These are phyloP conservation scores for Amaranthus hypochondriacus DNA, from an alignment of 148 eudicot genomes.

Conservation along the genomic window DNA sequence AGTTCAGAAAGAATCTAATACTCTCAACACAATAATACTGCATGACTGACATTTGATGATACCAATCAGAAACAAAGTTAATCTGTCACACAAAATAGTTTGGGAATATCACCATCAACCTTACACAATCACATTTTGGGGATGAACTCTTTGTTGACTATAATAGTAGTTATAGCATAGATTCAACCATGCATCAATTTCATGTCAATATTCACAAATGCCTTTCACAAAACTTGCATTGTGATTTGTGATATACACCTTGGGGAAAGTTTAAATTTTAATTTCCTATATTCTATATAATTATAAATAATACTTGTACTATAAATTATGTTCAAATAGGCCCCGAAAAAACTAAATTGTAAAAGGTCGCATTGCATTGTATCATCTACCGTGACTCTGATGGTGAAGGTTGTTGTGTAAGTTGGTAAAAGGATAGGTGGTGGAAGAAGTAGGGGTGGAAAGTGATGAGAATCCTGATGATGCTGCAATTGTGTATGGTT, in stretches of 20 bases:
- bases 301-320: slow-evolving; percentile 5
- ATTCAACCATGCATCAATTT: background rate
- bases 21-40: background rate
- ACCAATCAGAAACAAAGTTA: background rate
- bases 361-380: background rate
- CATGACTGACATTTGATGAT: background rate
- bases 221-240: slow-evolving; percentile 14
- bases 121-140: background rate
- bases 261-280: background rate
- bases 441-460: slow-evolving; percentile 24
- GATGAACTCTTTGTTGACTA: background rate
- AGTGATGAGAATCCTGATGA: slow-evolving; percentile 88
- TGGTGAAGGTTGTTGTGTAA: slow-evolving; percentile 12
- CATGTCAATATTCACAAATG: slow-evolving; percentile 7
- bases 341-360: background rate
- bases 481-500: slow-evolving; percentile 60
- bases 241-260: slow-evolving; percentile 16
- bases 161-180: background rate
- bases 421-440: slow-evolving; percentile 13
- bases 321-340: slow-evolving; percentile 20
- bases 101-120: background rate
- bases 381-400: slow-evolving; percentile 16
- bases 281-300: background rate
- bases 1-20: background rate
- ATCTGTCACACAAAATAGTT: background rate